Evolutionary conservation across 805 yeast genomes (phyloP).

Genomic region (Saccharomycopsis sp.): DNA sequence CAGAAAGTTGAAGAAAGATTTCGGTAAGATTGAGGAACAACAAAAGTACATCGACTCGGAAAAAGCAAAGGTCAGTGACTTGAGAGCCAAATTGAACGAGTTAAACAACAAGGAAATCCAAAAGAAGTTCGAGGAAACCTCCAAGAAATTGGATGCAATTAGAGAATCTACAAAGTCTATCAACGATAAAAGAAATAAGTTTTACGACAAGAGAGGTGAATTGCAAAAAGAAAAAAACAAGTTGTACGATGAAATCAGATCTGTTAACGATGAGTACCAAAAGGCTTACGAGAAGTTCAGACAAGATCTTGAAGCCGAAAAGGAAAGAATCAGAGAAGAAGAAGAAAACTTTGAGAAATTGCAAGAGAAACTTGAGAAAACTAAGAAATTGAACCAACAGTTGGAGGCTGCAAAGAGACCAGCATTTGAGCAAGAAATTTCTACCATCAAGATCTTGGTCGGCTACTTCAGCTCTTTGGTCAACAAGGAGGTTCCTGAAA

Average conservation of each 20-base stretch:
- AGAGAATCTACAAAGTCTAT: slow-evolving; percentile 51
- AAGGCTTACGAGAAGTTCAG: slow-evolving; percentile 68
- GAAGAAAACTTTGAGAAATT: slow-evolving; percentile 40
- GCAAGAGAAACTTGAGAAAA: slow-evolving; percentile 45
- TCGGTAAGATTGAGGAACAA: slow-evolving; percentile 61
- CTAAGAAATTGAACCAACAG: slow-evolving; percentile 60
- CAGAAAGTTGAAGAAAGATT: slow-evolving; percentile 75
- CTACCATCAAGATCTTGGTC: slow-evolving; percentile 66
- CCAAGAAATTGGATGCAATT: slow-evolving; percentile 63
- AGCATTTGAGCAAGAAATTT: slow-evolving; percentile 77
- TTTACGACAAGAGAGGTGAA: slow-evolving; percentile 60
- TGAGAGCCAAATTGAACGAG: slow-evolving; percentile 60
- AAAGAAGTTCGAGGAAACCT: slow-evolving; percentile 59
- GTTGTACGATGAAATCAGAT: slow-evolving; percentile 58
- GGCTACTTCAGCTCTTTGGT: slow-evolving; percentile 39
- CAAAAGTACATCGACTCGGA: slow-evolving; percentile 78
- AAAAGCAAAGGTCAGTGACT: slow-evolving; percentile 64
- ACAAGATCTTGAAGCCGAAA: slow-evolving; percentile 63
- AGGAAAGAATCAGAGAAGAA: slow-evolving; percentile 56
- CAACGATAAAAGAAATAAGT: slow-evolving; percentile 57
- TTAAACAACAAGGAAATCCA: slow-evolving; percentile 57
- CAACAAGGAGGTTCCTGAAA: slow-evolving; percentile 15
- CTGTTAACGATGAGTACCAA: slow-evolving; percentile 68
- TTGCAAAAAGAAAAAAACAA: slow-evolving; percentile 63
- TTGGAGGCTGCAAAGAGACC: slow-evolving; percentile 68